Conservation (phyloP, 2,329 filamentous ascomycete species). For the Emmonsiellopsis sp. region DNA sequence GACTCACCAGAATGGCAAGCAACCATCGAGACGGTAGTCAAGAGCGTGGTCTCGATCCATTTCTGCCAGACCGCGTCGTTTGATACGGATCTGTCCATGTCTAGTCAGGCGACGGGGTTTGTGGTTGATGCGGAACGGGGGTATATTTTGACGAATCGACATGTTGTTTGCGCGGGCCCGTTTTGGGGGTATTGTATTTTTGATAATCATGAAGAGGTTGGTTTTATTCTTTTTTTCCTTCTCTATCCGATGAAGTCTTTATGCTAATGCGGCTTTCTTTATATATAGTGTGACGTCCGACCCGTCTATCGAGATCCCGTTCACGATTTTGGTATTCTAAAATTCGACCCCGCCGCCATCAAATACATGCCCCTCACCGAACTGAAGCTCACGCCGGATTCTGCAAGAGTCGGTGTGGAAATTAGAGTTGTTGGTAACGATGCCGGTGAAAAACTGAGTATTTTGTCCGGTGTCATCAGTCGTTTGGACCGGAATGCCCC, state of each 20-base stretch:
- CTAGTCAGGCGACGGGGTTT: slow-evolving; percentile 94
- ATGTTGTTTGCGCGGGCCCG: slow-evolving; percentile 89
- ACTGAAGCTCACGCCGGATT: slow-evolving; percentile 71
- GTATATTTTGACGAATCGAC: slow-evolving; percentile 79
- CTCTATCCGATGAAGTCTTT: slow-evolving; percentile 1
- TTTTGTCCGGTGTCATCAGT: slow-evolving; percentile 93
- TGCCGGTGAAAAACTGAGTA: slow-evolving; percentile 96
- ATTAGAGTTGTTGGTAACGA: slow-evolving; percentile 98
- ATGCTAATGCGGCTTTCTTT: neutral
- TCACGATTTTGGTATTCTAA: slow-evolving; percentile 94
- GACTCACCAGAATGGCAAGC: slow-evolving; percentile 88
- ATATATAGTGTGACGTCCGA: slow-evolving; percentile 72
- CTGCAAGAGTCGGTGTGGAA: slow-evolving; percentile 79
- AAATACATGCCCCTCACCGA: slow-evolving; percentile 91
- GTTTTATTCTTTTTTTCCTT: slow-evolving; percentile 9
- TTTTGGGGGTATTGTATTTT: slow-evolving; percentile 99
- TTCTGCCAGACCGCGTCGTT: slow-evolving; percentile 98
- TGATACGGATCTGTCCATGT: slow-evolving; percentile 89
- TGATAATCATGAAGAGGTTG: slow-evolving; percentile 84
- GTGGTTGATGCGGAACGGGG: slow-evolving; percentile 91
- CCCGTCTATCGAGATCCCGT: slow-evolving; percentile 97
- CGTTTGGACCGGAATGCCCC: slow-evolving; percentile 92
- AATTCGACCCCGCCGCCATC: slow-evolving; percentile 91
- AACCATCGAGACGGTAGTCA: slow-evolving; percentile 87
- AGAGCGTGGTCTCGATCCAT: slow-evolving; percentile 95